A percentile compares a stretch with the other conserved stretches of the same genome.
These are phyloP conservation scores for Aspergillus cejpii DNA, from an alignment of 2,329 filamentous ascomycete genomes.

Conservation along the genomic window DNA sequence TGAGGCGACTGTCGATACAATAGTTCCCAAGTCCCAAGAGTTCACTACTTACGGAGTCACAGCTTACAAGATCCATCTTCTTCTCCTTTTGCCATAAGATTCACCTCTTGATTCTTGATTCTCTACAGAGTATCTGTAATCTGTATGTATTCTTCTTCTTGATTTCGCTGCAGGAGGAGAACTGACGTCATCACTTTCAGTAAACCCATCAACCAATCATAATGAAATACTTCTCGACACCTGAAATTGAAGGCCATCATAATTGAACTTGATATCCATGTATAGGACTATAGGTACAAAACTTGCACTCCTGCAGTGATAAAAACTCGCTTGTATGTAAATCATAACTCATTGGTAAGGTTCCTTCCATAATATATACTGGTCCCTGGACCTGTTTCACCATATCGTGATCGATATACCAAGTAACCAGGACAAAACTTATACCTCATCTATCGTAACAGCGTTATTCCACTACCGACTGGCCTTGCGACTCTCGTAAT, in stretches of 20 bases:
- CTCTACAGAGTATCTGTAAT: no score
- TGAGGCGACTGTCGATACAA: no score
- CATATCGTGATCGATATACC: neutral
- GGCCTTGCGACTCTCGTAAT: slow-evolving; percentile 32
- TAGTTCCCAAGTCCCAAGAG: no score
- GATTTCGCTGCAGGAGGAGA: no score
- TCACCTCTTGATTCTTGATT: no score
- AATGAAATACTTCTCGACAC: neutral
- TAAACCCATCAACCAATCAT: neutral
- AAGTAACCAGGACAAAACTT: no score
- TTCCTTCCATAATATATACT: neutral
- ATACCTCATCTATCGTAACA: neutral
- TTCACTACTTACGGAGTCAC: no score
- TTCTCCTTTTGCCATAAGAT: no score
- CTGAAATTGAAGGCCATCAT: neutral
- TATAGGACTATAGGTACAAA: no score
- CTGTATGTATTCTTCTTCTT: neutral
- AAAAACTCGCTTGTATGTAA: neutral
- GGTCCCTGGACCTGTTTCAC: neutral
- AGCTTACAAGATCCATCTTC: neutral
- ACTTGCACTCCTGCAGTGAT: no score
- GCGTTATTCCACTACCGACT: slow-evolving; percentile 19
- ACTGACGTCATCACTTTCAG: neutral
- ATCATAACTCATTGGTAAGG: neutral
- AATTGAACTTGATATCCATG: no score